Evolutionary conservation across 2,329 filamentous ascomycete species (phyloP).

Genomic region (Aspergillus arachidicola): DNA sequence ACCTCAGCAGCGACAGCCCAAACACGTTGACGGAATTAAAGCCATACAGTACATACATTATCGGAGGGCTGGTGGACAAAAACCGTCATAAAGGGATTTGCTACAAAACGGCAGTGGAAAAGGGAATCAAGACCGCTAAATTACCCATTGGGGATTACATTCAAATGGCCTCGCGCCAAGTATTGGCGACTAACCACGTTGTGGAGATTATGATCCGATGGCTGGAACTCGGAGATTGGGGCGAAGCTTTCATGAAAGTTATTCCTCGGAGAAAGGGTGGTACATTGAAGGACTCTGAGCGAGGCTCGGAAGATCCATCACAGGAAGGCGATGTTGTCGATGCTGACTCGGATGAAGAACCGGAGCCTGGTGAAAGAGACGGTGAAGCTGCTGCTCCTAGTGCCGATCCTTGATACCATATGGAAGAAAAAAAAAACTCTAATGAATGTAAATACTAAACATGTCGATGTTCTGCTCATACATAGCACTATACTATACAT

Average conservation of each 20-base stretch:
- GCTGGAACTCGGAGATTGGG: conserved; percentile 91
- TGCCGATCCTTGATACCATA: neutral
- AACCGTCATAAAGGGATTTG: conserved; percentile 96
- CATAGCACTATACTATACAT: neutral
- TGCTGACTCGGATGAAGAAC: conserved; percentile 12
- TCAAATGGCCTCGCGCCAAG: conserved; percentile 81
- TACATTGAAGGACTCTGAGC: conserved; percentile 53
- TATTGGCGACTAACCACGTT: conserved; percentile 93
- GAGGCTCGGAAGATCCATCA: conserved; percentile 11
- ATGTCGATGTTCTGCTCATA: no score
- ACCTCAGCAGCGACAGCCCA: conserved; percentile 89
- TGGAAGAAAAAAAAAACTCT: neutral
- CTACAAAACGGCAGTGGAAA: conserved; percentile 74
- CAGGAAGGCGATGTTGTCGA: conserved; percentile 33
- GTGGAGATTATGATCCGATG: conserved; percentile 95
- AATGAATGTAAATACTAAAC: neutral
- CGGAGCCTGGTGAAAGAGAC: conserved; percentile 5
- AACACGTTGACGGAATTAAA: conserved; percentile 80
- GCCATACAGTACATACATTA: conserved; percentile 86
- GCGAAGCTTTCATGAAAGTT: conserved; percentile 79
- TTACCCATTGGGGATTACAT: conserved; percentile 95
- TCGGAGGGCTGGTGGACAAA: conserved; percentile 92
- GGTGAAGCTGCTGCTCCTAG: neutral
- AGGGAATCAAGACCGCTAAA: conserved; percentile 82
- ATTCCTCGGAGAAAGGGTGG: conserved; percentile 91